These are phyloP conservation scores for Chenopodium album DNA, from an alignment of 148 eudicot species.

Conservation along the genomic window DNA sequence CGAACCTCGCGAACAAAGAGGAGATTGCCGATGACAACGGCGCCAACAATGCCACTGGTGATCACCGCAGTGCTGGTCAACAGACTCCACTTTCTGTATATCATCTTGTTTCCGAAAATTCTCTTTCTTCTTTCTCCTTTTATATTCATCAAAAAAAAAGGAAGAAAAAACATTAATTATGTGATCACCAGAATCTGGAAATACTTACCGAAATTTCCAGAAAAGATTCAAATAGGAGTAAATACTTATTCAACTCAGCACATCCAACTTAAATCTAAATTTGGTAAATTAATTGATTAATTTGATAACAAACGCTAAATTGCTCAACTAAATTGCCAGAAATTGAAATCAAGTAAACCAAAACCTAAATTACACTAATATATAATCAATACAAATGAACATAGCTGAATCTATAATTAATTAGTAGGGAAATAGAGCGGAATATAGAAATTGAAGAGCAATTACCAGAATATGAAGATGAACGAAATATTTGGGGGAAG, in stretches of 20 bases:
- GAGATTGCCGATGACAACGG: slow-evolving; percentile 43
- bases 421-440: neutral
- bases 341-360: neutral
- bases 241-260: no score
- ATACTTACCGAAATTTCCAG: no score
- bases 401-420: neutral
- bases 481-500: neutral
- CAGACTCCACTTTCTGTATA: slow-evolving; percentile 80
- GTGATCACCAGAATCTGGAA: neutral
- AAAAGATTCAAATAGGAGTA: no score
- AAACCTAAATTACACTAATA: neutral
- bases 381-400: neutral
- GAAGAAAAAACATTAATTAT: neutral
- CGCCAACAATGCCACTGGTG: slow-evolving; percentile 43
- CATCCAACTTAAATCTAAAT: neutral
- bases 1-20: slow-evolving; percentile 42
- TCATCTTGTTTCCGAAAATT: slow-evolving; percentile 39
- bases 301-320: neutral
- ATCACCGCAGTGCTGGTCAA: slow-evolving; percentile 52
- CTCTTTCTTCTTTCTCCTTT: slow-evolving; percentile 1
- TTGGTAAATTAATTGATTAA: neutral
- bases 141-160: neutral
- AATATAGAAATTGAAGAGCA: neutral
- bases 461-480: neutral
- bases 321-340: neutral